Evolutionary conservation across 2,329 filamentous ascomycete species (phyloP), one percentile per base, ranked within the genome.

Genomic region (Nothophoma quercina): DNA sequence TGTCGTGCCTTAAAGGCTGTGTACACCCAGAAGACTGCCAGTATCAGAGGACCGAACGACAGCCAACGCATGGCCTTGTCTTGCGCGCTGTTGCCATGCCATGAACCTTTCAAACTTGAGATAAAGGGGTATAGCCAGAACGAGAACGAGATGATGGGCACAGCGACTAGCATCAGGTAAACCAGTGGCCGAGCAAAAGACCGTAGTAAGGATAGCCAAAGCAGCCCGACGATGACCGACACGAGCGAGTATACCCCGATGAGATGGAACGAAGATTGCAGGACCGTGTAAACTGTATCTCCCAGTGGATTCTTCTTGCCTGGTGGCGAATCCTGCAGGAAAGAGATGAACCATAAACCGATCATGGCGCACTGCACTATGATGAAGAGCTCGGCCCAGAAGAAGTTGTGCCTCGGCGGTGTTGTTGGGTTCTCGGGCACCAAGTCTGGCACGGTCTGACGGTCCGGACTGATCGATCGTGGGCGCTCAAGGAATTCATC

Each of bases 71-170:
- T 96, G 13, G 88, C 85, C 47, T 81, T 85, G 71, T 98, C 95
- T 73, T 99, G 95, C n/a, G 93, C 63, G 59, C 88, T 89, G 12
- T 81, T 75, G n/a, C 91, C 91, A 53, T 89, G 83, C 71, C 85
- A 88, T 23, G 81, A 78, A 2, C 91, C 90, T 68, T 91, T 88
- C 76, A 91, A 96, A 67, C 93, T 97, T 28, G 91, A 90, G 43
- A 96, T 85, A 62, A 99, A 88, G 0, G 95, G 89, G 70, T 98
- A 98, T 26, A 99, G 77, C 23, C 90, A 93, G 72, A 98, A 97
- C 0, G 91, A 92, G 59, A 95, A 85, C 52, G 97, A 83, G 22
- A 97, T 88, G 58, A 93, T 78, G 0, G 95, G 95, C 13, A 97
- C 92, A 0, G 90, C 89, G 32, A 97, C 78, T 29, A 97, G 76